Evolutionary conservation across 2,329 filamentous ascomycete species (phyloP).

Genomic region (Diaporthe sp.): DNA sequence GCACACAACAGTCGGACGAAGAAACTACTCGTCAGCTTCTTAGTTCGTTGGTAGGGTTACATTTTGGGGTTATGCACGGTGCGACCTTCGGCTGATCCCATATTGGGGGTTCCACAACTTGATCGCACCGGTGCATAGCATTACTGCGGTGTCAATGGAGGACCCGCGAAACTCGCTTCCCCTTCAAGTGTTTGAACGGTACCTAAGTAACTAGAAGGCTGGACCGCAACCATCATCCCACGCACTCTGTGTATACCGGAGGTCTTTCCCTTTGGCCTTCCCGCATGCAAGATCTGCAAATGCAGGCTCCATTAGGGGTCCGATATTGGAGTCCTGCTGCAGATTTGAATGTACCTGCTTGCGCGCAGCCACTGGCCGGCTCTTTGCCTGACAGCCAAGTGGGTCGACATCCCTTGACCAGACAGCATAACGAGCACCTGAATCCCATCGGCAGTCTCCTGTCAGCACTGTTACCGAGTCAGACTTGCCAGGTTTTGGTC

Average conservation of each 20-base stretch:
- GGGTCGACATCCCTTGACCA: slow-evolving; percentile 18
- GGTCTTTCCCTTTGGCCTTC: neutral
- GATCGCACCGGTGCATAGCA: slow-evolving; percentile 21
- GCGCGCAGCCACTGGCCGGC: neutral
- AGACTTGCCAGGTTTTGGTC: neutral
- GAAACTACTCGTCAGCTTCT: neutral
- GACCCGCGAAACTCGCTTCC: slow-evolving; percentile 53
- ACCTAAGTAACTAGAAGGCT: neutral
- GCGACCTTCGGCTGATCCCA: slow-evolving; percentile 27
- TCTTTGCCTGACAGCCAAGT: slow-evolving; percentile 17
- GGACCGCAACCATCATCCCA: neutral
- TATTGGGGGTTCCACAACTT: slow-evolving; percentile 32
- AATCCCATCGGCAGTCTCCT: slow-evolving; percentile 1
- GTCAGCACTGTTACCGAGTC: slow-evolving; percentile 3
- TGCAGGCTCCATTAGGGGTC: neutral
- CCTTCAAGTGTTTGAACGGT: slow-evolving; percentile 48
- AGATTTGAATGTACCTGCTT: neutral
- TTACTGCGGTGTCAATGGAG: slow-evolving; percentile 28
- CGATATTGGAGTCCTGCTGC: neutral
- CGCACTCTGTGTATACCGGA: neutral
- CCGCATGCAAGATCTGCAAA: slow-evolving; percentile 18
- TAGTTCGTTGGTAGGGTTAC: slow-evolving; percentile 11
- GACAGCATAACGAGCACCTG: neutral
- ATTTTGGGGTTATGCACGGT: slow-evolving; percentile 23
- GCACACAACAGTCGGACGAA: neutral